Base-by-base conservation (phyloP, 169 alveolate species). In the Babesia gibsoni region DNA sequence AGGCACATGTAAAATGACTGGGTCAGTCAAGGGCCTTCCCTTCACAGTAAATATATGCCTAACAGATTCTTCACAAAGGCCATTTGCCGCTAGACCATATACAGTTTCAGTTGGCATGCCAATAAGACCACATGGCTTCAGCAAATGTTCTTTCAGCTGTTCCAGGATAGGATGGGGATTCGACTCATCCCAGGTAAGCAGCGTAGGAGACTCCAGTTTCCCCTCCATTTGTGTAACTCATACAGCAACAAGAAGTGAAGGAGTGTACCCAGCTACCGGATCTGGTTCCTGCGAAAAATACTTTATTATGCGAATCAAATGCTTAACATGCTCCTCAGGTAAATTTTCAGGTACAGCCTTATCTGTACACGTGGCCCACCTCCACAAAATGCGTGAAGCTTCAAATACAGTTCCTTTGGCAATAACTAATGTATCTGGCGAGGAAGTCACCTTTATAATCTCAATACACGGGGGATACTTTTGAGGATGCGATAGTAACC, bases 61-160 rank as follows among this genome's bases (percentile, higher is more conserved):
- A 33, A 95, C 84, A 3, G 98, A 96, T 29, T 81, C 84, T 14
- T 82, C 93, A 78, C 93, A 84, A 48, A 91, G 83, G 14, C 97
- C 98, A 89, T 96, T 96, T 5, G 98, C 98, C 32, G 98, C 99
- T 57, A 96, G 77, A 5, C 99, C 99, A 77, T 96, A 96, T 6
- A 96, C 99, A 4, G 99, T 96, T 70, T 96, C 99, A 0, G 99
- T 96, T 23, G 99, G 99, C 66, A 96, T 89, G 32, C 97, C 94
- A 9, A 96, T 96, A 22, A 96, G 83, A n/a, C 91, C 90, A 0
- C 98, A 96, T 0, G 78, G 78, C 33, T 23, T 36, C 36, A 63
- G 25, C 27, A 89, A 53, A 45, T 81, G 84, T 1, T 52, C 61
- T 33, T 50, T 82, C 25, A 82, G 35, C 37, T 4, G 54, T 18